These are phyloP conservation scores for Cercophora sp. DNA, from an alignment of 495 filamentous ascomycete species.

Conservation along the genomic window DNA sequence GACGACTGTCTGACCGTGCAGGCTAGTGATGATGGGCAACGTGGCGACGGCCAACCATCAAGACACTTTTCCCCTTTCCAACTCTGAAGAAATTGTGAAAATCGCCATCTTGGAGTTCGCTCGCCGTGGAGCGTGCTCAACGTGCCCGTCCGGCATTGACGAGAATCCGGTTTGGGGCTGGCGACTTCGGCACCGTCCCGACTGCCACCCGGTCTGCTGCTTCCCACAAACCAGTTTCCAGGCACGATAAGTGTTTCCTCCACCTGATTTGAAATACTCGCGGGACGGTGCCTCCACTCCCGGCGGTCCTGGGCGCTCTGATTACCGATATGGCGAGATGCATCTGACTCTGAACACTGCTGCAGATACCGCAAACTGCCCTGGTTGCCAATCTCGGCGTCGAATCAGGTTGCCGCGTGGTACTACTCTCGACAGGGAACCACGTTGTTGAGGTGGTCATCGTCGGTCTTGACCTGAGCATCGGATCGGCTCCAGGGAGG, in stretches of 20 bases:
- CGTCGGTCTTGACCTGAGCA: background rate
- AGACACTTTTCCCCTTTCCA: background rate
- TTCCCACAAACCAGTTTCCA: constrained; percentile 18
- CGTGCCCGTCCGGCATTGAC: constrained; percentile 19
- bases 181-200: constrained; percentile 10
- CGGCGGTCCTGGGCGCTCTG: constrained; percentile 10
- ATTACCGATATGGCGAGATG: background rate
- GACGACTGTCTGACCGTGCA: constrained; percentile 3
- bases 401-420: background rate
- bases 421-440: background rate
- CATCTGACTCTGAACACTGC: constrained; percentile 12
- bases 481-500: background rate
- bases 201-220: constrained; percentile 14
- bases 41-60: too few relatives aligned
- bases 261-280: constrained; percentile 22
- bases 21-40: too few relatives aligned
- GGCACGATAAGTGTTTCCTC: constrained; percentile 21
- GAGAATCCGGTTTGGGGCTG: constrained; percentile 10
- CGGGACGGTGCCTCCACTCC: constrained; percentile 12
- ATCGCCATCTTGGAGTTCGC: too few relatives aligned
- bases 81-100: too few relatives aligned
- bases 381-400: constrained; percentile 7
- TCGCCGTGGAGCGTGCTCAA: too few relatives aligned
- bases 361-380: constrained; percentile 1
- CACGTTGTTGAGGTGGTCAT: background rate